These are phyloP conservation scores for Teunomyces atbi DNA, from an alignment of 805 yeast genomes.

Conservation along the genomic window DNA sequence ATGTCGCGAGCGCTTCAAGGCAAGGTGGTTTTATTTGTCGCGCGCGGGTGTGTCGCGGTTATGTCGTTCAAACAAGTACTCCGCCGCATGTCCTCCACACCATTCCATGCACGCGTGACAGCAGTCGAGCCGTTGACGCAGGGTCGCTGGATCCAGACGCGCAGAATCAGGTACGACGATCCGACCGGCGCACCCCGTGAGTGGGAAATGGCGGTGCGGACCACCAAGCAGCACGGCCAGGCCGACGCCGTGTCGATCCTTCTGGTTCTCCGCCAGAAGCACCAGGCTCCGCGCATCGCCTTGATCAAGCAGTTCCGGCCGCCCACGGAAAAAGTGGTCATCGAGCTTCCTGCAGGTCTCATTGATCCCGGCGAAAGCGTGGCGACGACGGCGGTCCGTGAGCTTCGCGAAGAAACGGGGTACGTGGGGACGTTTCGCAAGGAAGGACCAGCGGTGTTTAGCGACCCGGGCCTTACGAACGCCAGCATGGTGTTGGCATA, in stretches of 20 bases:
- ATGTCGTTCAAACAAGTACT: neutral
- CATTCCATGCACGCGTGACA: conserved; percentile 32
- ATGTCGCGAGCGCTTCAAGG: too few relatives aligned
- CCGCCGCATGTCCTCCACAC: conserved; percentile 20
- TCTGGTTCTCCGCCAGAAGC: conserved; percentile 60
- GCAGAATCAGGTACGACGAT: conserved; percentile 67
- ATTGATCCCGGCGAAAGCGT: conserved; percentile 80
- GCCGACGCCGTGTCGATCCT: conserved; percentile 92
- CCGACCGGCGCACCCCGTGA: conserved; percentile 66
- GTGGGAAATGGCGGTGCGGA: conserved; percentile 90
- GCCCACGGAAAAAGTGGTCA: conserved; percentile 82
- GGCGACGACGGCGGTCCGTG: conserved; percentile 81
- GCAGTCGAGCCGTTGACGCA: conserved; percentile 33
- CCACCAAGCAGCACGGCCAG: conserved; percentile 52
- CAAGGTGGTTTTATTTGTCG: too few relatives aligned
- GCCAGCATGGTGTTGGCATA: conserved; percentile 81
- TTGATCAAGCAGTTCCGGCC: conserved; percentile 92
- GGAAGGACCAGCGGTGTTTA: conserved; percentile 43
- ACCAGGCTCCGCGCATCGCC: conserved; percentile 40
- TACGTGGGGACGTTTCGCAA: conserved; percentile 63
- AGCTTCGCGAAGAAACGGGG: conserved; percentile 90
- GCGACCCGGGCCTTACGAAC: conserved; percentile 86
- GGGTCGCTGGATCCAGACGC: conserved; percentile 51
- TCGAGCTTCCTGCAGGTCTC: conserved; percentile 95
- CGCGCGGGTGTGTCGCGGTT: neutral